Evolutionary conservation across 768 basidiomycete species (phyloP).

Genomic region (Pisolithus sp.): DNA sequence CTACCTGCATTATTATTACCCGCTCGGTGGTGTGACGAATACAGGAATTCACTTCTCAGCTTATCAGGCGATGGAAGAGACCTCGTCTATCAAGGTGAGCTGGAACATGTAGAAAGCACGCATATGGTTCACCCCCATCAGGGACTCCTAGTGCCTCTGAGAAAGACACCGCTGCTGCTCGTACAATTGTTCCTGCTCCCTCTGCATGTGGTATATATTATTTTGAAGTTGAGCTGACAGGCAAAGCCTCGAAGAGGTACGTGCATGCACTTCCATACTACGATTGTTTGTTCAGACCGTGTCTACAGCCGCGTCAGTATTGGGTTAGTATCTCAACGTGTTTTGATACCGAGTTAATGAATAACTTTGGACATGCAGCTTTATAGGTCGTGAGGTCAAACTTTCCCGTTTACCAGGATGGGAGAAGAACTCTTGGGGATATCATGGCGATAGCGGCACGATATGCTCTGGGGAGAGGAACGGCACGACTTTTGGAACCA

Average conservation of each 20-base stretch:
- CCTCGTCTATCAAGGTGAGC: slow-evolving; percentile 59
- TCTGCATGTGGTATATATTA: slow-evolving; percentile 89
- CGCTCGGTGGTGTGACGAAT: slow-evolving; percentile 73
- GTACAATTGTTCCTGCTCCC: slow-evolving; percentile 74
- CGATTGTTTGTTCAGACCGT: slow-evolving; percentile 11
- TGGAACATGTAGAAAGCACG: background rate
- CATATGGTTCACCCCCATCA: slow-evolving; percentile 15
- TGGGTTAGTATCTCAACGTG: slow-evolving; percentile 45
- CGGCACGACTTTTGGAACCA: slow-evolving; percentile 69
- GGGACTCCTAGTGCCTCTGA: slow-evolving; percentile 56
- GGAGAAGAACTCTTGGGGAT: slow-evolving; percentile 86
- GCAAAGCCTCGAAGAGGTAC: slow-evolving; percentile 76
- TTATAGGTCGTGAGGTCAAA: slow-evolving; percentile 59
- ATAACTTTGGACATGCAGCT: slow-evolving; percentile 36
- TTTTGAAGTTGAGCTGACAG: slow-evolving; percentile 82
- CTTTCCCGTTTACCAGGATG: slow-evolving; percentile 77
- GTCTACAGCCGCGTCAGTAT: slow-evolving; percentile 65
- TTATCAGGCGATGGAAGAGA: slow-evolving; percentile 71
- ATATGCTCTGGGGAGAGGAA: slow-evolving; percentile 69
- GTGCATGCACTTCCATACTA: slow-evolving; percentile 14
- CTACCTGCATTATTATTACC: slow-evolving; percentile 54
- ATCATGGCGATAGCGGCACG: slow-evolving; percentile 85
- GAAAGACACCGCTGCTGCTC: slow-evolving; percentile 78
- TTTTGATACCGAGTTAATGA: background rate
- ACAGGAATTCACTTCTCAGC: slow-evolving; percentile 50